phyloP scores from a whole-genome alignment of 2,329 filamentous ascomycete genomes.

The Aureobasidium sp. region DNA sequence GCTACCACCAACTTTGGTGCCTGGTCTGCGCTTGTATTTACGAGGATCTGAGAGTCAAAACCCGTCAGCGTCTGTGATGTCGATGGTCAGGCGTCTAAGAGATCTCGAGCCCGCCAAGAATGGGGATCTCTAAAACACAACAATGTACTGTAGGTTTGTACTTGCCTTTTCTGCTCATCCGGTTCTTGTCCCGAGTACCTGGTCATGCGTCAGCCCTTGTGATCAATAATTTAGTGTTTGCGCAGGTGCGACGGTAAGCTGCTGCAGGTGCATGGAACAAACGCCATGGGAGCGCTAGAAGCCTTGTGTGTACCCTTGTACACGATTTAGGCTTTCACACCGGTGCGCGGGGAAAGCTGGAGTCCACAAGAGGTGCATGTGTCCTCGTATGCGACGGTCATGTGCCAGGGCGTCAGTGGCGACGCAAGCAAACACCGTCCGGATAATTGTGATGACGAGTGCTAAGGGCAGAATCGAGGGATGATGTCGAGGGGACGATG shows the following conservation, averaged over 20 bases:
- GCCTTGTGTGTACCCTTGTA: conserved; percentile 1
- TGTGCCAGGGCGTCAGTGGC: conserved; percentile 2
- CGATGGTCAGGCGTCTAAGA: background rate
- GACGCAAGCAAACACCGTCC: background rate
- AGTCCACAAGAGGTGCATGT: background rate
- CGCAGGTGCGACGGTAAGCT: background rate
- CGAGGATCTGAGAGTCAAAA: conserved; percentile 49
- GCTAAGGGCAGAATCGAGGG: background rate
- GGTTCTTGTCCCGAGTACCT: conserved; percentile 62
- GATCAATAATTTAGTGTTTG: background rate
- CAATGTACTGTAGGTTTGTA: too few species aligned
- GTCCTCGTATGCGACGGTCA: background rate
- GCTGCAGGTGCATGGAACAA: conserved; percentile 3
- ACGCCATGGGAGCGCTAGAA: background rate
- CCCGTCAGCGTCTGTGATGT: background rate
- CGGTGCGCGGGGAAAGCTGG: conserved; percentile 6
- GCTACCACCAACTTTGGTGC: conserved; percentile 20
- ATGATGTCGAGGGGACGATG: background rate
- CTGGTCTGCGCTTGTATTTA: conserved; percentile 55
- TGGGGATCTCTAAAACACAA: too few species aligned
- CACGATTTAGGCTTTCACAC: conserved; percentile 4
- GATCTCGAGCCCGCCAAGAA: background rate
- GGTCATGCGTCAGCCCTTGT: conserved; percentile 10
- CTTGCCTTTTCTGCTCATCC: conserved; percentile 63
- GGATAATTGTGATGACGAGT: background rate